phyloP scores from a whole-genome alignment of 2,329 filamentous ascomycete species.

The Arachnomyces sp. region DNA sequence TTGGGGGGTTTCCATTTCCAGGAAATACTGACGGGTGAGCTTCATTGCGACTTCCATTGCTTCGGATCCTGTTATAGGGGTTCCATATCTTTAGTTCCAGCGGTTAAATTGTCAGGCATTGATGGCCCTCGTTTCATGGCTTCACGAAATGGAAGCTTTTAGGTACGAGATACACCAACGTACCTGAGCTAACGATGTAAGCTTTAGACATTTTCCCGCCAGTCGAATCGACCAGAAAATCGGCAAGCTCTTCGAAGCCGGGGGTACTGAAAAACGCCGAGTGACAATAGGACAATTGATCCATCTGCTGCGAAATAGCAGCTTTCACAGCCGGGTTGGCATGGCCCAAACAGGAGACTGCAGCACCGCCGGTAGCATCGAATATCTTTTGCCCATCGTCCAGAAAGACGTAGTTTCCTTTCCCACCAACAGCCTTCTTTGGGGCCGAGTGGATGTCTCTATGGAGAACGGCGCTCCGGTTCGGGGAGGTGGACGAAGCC shows the following conservation, averaged over 20 bases:
- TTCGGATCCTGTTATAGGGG: slow-evolving; percentile 47
- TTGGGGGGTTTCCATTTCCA: slow-evolving; percentile 47
- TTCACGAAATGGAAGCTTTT: too few relatives aligned
- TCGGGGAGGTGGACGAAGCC: neutral
- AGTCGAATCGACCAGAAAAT: slow-evolving; percentile 43
- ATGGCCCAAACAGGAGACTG: slow-evolving; percentile 63
- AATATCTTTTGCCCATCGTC: slow-evolving; percentile 53
- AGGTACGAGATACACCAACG: neutral
- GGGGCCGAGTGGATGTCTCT: slow-evolving; percentile 41
- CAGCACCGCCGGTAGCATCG: slow-evolving; percentile 66
- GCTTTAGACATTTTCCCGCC: slow-evolving; percentile 45
- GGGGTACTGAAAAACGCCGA: slow-evolving; percentile 51
- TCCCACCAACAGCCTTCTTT: slow-evolving; percentile 40
- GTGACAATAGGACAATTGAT: slow-evolving; percentile 51
- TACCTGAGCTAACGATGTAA: slow-evolving; percentile 53
- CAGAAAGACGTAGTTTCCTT: slow-evolving; percentile 46
- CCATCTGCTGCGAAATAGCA: slow-evolving; percentile 53
- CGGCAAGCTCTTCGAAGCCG: slow-evolving; percentile 46
- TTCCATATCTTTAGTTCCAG: neutral
- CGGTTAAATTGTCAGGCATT: neutral
- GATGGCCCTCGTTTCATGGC: neutral
- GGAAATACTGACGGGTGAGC: slow-evolving; percentile 57
- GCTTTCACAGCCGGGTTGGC: slow-evolving; percentile 52
- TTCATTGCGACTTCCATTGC: slow-evolving; percentile 63
- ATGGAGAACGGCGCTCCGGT: slow-evolving; percentile 40